These are phyloP conservation scores for Plasmodium malariae DNA, from an alignment of 169 alveolate genomes.

Conservation along the genomic window DNA sequence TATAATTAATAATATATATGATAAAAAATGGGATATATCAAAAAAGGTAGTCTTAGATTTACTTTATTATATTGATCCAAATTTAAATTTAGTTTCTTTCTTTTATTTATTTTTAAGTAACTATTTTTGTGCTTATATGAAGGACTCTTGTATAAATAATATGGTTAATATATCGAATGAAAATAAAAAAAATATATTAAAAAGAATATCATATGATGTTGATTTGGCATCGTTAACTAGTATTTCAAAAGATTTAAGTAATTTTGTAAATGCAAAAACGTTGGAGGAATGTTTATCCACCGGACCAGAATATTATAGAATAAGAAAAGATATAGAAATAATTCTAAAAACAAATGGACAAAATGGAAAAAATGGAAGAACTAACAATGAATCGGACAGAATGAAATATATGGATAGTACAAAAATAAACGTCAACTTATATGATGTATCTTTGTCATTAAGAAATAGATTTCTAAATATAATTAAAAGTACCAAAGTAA, in stretches of 20 bases:
- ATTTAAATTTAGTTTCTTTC: slow-evolving; percentile 65
- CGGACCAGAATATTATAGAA: slow-evolving; percentile 72
- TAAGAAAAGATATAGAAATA: slow-evolving; percentile 64
- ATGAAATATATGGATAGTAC: neutral
- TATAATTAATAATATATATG: slow-evolving; percentile 63
- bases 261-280: slow-evolving; percentile 62
- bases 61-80: slow-evolving; percentile 58
- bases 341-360: slow-evolving; percentile 2
- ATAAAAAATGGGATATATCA: slow-evolving; percentile 59
- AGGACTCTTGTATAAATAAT: slow-evolving; percentile 37
- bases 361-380: neutral
- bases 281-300: slow-evolving; percentile 77
- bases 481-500: slow-evolving; percentile 63
- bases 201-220: slow-evolving; percentile 24
- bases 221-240: slow-evolving; percentile 59
- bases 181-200: slow-evolving; percentile 63
- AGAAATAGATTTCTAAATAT: slow-evolving; percentile 67
- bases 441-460: slow-evolving; percentile 63
- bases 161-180: slow-evolving; percentile 41
- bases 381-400: neutral
- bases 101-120: slow-evolving; percentile 70
- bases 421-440: slow-evolving; percentile 30
- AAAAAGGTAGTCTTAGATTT: slow-evolving; percentile 66
- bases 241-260: slow-evolving; percentile 51
- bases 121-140: slow-evolving; percentile 50